These are phyloP conservation scores for Knoxia roxburghii DNA, from an alignment of 257 asterid species.

Conservation along the genomic window DNA sequence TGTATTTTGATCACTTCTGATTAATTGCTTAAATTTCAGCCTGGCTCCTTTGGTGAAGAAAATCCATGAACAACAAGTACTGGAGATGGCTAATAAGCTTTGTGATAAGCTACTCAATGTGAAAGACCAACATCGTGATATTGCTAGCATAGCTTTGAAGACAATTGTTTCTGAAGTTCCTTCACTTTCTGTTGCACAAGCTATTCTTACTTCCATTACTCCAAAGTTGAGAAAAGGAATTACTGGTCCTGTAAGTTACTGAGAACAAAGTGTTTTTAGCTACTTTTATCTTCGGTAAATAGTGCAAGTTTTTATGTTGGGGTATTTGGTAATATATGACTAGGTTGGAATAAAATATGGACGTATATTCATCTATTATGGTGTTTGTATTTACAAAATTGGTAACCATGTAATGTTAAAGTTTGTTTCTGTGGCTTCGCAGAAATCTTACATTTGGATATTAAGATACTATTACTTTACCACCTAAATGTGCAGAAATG, in stretches of 20 bases:
- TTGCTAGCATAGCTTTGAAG: slow-evolving; percentile 96
- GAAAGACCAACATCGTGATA: slow-evolving; percentile 89
- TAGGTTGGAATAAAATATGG: background rate
- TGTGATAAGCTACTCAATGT: slow-evolving; percentile 93
- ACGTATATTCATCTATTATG: background rate
- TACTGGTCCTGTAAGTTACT: slow-evolving; percentile 49
- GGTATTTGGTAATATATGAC: background rate
- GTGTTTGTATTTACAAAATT: background rate
- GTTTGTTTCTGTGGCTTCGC: background rate
- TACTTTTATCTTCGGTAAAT: background rate
- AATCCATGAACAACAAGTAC: slow-evolving; percentile 71
- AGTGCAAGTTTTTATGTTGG: background rate
- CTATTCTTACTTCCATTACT: slow-evolving; percentile 65
- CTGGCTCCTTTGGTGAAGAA: slow-evolving; percentile 79
- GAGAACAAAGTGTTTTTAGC: slow-evolving; percentile 9
- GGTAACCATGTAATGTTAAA: background rate
- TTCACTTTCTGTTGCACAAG: slow-evolving; percentile 57
- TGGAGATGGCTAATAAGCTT: slow-evolving; percentile 85
- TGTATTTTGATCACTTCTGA: background rate
- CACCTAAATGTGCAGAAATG: background rate
- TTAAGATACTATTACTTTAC: background rate
- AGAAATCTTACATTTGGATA: background rate
- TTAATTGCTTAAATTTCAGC: slow-evolving; percentile 8
- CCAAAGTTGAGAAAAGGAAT: slow-evolving; percentile 91
- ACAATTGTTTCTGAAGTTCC: slow-evolving; percentile 98